phyloP scores from a whole-genome alignment of 441 rosid genomes.

The Populus hybrid region DNA sequence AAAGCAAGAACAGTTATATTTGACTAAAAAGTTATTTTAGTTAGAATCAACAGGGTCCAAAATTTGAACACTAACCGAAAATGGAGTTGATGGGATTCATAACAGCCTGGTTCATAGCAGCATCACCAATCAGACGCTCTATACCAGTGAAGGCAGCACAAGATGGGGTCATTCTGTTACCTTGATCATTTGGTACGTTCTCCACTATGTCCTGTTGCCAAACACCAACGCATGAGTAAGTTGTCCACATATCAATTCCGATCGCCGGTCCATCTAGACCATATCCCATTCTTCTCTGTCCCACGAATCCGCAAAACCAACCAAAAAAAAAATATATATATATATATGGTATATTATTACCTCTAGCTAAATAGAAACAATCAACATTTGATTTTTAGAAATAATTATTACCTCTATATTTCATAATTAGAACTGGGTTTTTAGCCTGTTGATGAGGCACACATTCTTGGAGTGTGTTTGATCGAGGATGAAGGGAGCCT shows the following conservation, averaged over 20 bases:
- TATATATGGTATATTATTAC: no score
- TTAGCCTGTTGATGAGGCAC: no score
- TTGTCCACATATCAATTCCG: constrained; percentile 61
- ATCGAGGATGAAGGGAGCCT: no score
- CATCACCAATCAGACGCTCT: constrained; percentile 44
- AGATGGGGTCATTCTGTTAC: constrained; percentile 69
- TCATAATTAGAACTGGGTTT: no score
- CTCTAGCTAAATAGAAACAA: no score
- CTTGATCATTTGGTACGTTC: constrained; percentile 60
- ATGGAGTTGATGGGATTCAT: constrained; percentile 71
- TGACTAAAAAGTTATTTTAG: no score
- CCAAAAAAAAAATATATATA: no score
- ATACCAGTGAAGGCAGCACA: constrained; percentile 43
- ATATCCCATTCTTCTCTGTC: no score
- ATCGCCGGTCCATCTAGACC: constrained; percentile 54
- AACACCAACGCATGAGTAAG: constrained; percentile 67
- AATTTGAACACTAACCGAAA: constrained; percentile 35
- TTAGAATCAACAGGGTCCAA: neutral
- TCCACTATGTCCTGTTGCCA: constrained; percentile 73
- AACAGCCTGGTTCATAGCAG: constrained; percentile 66
- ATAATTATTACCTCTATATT: no score
- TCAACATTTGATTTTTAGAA: no score
- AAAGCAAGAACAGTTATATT: neutral
- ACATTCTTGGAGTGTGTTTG: no score
- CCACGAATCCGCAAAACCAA: no score